A percentile compares a stretch with the other conserved stretches of the same genome.
These are phyloP conservation scores for Tricholoma matsutake DNA, from an alignment of 768 basidiomycete species.

Conservation along the genomic window DNA sequence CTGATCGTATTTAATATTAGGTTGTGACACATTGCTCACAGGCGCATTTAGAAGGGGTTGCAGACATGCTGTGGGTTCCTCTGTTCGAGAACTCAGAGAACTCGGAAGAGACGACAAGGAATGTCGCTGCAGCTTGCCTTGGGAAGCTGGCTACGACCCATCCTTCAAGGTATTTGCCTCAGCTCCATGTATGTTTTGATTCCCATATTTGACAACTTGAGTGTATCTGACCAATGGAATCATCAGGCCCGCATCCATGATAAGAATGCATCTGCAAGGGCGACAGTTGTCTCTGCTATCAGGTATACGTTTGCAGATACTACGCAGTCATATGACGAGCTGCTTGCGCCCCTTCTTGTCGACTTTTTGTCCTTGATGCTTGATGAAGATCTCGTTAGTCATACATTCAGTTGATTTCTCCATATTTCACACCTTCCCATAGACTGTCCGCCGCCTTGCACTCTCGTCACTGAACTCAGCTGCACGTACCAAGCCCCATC, in stretches of 20 bases:
- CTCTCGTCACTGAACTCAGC: slow-evolving; percentile 92
- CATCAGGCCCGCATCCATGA: slow-evolving; percentile 65
- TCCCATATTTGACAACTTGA: neutral
- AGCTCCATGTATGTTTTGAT: slow-evolving; percentile 68
- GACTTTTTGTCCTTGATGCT: slow-evolving; percentile 90
- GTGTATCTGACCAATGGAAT: neutral
- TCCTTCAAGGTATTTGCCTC: slow-evolving; percentile 86
- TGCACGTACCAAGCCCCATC: slow-evolving; percentile 90
- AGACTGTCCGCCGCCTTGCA: slow-evolving; percentile 90
- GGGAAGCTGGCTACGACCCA: slow-evolving; percentile 93
- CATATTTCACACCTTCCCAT: neutral
- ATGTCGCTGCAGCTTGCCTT: slow-evolving; percentile 94
- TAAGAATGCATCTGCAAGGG: slow-evolving; percentile 66
- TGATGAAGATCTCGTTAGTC: slow-evolving; percentile 80
- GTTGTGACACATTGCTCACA: slow-evolving; percentile 90
- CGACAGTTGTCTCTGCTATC: slow-evolving; percentile 90
- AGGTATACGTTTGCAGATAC: slow-evolving; percentile 93
- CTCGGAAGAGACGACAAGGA: slow-evolving; percentile 87
- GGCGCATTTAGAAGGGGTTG: slow-evolving; percentile 80
- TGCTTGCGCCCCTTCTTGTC: slow-evolving; percentile 82
- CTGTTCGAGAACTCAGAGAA: slow-evolving; percentile 89
- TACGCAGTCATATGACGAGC: slow-evolving; percentile 81
- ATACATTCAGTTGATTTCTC: neutral
- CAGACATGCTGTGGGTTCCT: slow-evolving; percentile 88
- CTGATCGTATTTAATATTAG: slow-evolving; percentile 32